Conservation (phyloP, 306 rosid species). For the Argentina anserina region DNA sequence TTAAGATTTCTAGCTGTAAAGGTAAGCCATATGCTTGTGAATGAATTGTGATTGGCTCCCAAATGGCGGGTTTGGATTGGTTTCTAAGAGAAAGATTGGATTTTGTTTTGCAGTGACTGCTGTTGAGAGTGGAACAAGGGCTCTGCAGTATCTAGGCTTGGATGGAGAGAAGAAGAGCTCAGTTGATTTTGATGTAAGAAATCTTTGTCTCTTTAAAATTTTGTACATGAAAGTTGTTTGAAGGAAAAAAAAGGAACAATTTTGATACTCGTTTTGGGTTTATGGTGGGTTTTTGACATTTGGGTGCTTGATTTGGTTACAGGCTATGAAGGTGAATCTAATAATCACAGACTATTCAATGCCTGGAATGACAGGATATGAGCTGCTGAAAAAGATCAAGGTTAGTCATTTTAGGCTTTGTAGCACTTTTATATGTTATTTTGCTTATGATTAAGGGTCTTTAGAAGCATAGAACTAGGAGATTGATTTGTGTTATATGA, state of each 20-base stretch:
- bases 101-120: constrained; percentile 65
- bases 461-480: not conserved
- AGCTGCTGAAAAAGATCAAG: constrained; percentile 87
- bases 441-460: not conserved
- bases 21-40: constrained; percentile 31
- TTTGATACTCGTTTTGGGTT: not conserved
- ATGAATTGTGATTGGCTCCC: not conserved
- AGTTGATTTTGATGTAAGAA: constrained; percentile 65
- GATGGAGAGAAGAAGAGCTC: constrained; percentile 62
- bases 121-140: constrained; percentile 90
- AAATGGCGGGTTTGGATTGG: not conserved
- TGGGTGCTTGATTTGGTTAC: constrained; percentile 26
- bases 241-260: not conserved
- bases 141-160: constrained; percentile 84
- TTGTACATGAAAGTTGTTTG: not conserved
- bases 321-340: constrained; percentile 80
- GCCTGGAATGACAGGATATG: constrained; percentile 99
- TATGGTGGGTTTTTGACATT: not conserved
- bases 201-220: not conserved
- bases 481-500: not conserved
- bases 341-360: constrained; percentile 95
- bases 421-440: not conserved
- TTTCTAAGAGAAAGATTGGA: not conserved
- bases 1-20: constrained; percentile 76
- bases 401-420: constrained; percentile 29